phyloP scores from a whole-genome alignment of 441 rosid species.

The California macrophylla region DNA sequence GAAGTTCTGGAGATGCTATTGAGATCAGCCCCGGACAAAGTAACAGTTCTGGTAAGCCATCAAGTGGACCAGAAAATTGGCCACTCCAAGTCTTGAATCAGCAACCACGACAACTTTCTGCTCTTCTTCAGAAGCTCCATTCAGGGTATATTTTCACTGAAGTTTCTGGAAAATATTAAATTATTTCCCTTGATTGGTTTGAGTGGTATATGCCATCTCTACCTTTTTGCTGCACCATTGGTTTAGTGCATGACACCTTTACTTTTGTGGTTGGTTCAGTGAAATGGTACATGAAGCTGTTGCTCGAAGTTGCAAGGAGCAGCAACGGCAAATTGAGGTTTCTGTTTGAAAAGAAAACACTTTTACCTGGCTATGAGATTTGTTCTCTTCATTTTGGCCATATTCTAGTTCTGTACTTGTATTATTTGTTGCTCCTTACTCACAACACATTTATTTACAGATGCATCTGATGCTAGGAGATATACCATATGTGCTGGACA shows the following conservation, averaged over 20 bases:
- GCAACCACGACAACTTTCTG: slow-evolving; percentile 77
- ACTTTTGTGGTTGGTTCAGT: slow-evolving; percentile 31
- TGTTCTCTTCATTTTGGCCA: background rate
- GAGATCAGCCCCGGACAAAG: slow-evolving; percentile 57
- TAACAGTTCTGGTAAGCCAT: slow-evolving; percentile 36
- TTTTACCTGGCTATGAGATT: background rate
- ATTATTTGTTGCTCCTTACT: slow-evolving; percentile 6
- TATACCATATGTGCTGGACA: slow-evolving; percentile 77
- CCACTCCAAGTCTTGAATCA: slow-evolving; percentile 81
- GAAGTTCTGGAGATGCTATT: slow-evolving; percentile 42
- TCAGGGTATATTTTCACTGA: slow-evolving; percentile 48
- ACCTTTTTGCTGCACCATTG: slow-evolving; percentile 3
- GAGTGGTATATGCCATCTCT: slow-evolving; percentile 1
- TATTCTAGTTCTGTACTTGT: background rate
- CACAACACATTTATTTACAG: slow-evolving; percentile 33
- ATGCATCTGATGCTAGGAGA: slow-evolving; percentile 93
- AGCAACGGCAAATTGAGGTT: slow-evolving; percentile 94
- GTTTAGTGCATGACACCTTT: slow-evolving; percentile 17
- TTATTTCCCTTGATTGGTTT: background rate
- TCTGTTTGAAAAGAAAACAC: slow-evolving; percentile 12
- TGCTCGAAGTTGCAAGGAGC: slow-evolving; percentile 85
- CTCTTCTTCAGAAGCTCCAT: slow-evolving; percentile 94
- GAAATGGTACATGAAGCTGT: slow-evolving; percentile 84
- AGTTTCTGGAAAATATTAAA: slow-evolving; percentile 2
- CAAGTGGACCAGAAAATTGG: slow-evolving; percentile 73